Evolutionary conservation across 306 rosid genomes (phyloP).

Genomic region (peach (Prunus persica)): DNA sequence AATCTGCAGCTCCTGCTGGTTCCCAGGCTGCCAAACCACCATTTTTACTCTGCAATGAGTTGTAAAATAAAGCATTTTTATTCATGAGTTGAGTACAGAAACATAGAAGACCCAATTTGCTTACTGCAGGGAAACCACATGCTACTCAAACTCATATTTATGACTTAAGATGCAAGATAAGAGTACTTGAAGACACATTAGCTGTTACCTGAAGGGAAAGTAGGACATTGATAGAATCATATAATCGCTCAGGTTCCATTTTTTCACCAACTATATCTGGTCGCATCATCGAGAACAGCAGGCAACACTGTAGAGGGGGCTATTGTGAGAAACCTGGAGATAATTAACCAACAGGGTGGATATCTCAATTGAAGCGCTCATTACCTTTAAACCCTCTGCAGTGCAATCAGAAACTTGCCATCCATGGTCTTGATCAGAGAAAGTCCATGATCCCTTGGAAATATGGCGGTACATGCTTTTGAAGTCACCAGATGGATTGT

Average conservation of each 20-base stretch:
- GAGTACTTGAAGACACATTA: not conserved
- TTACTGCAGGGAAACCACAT: not conserved
- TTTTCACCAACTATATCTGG: slow-evolving; percentile 54
- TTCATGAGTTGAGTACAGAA: not conserved
- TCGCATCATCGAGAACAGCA: slow-evolving; percentile 57
- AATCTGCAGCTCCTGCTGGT: slow-evolving; percentile 37
- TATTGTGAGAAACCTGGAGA: not conserved
- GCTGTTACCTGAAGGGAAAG: slow-evolving; percentile 56
- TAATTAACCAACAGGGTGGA: not conserved
- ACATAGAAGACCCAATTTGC: not conserved
- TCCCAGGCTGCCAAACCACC: slow-evolving; percentile 78
- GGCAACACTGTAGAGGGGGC: slow-evolving; percentile 45
- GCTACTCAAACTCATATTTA: not conserved
- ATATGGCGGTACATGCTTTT: slow-evolving; percentile 62
- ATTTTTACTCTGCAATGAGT: slow-evolving; percentile 46
- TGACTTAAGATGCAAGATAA: not conserved
- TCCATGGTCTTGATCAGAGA: slow-evolving; percentile 78
- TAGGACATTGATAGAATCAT: slow-evolving; percentile 51
- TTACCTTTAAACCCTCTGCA: slow-evolving; percentile 73
- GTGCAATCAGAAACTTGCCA: slow-evolving; percentile 83
- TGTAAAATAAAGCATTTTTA: too few species aligned
- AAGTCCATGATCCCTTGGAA: slow-evolving; percentile 78
- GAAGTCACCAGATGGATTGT: slow-evolving; percentile 64
- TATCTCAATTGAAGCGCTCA: not conserved
- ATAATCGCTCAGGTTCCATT: slow-evolving; percentile 50